Conservation (phyloP, 352 stramenopile genomes). For the Phytopythium oedochilum region DNA sequence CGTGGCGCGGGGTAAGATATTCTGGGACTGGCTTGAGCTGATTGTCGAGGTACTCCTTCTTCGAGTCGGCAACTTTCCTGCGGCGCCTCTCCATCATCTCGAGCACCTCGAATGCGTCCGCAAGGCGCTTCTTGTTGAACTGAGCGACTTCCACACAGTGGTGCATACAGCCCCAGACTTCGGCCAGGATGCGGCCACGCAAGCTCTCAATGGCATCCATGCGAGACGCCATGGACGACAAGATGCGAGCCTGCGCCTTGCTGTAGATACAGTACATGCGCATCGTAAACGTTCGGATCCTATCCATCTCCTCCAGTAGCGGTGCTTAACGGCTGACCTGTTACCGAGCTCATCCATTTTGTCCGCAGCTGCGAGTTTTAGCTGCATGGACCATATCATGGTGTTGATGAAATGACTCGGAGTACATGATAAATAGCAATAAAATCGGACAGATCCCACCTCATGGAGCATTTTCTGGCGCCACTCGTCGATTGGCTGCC, state of each 20-base stretch:
- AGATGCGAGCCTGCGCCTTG: conserved; percentile 57
- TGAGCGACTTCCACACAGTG: conserved; percentile 83
- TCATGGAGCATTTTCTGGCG: conserved; percentile 79
- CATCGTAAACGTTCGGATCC: no score
- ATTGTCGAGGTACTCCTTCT: conserved; percentile 72
- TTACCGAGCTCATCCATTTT: conserved; percentile 70
- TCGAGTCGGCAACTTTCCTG: conserved; percentile 41
- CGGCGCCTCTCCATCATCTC: conserved; percentile 71
- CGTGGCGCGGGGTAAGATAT: conserved; percentile 36
- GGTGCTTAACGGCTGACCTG: conserved; percentile 23
- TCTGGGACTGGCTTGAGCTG: conserved; percentile 38
- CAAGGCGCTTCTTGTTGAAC: conserved; percentile 58
- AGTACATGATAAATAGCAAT: background rate
- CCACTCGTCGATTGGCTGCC: conserved; percentile 75
- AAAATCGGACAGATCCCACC: conserved; percentile 18
- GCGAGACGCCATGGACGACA: conserved; percentile 65
- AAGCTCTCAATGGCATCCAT: conserved; percentile 57
- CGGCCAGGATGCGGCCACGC: conserved; percentile 53
- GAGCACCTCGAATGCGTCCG: conserved; percentile 69
- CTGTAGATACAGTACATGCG: no score
- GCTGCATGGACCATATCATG: conserved; percentile 17
- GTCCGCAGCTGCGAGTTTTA: conserved; percentile 47
- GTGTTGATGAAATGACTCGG: background rate
- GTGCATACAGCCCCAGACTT: conserved; percentile 77
- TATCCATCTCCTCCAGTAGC: no score